Conservation (phyloP, 192 early-diverging fungal species). For the Coemansia sp. region DNA sequence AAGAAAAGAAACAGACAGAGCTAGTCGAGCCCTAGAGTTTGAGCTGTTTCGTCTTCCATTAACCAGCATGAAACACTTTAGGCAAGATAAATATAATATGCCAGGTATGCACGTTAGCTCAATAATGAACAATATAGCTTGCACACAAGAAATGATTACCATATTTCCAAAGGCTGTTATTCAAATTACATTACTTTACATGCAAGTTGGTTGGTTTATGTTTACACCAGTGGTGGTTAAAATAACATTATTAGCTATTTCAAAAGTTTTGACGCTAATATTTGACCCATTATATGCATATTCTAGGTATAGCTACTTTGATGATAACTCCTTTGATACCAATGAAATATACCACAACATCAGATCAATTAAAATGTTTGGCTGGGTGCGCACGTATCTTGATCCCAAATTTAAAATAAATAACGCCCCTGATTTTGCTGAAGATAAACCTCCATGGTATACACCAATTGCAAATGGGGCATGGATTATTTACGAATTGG, state of each 20-base stretch:
- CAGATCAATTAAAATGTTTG: too few species aligned
- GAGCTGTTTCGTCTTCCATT: constrained; percentile 36
- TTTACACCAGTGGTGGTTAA: neutral
- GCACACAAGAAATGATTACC: neutral
- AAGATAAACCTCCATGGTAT: neutral
- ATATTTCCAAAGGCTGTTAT: neutral
- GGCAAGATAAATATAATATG: neutral
- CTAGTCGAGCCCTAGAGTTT: constrained; percentile 14
- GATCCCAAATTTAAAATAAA: neutral
- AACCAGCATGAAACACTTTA: neutral
- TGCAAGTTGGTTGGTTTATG: neutral
- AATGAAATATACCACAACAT: neutral
- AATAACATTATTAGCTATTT: neutral
- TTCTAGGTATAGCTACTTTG: neutral
- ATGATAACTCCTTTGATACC: neutral
- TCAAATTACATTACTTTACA: neutral
- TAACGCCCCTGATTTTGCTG: neutral
- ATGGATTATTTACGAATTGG: neutral
- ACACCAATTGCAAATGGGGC: neutral
- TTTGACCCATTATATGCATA: neutral
- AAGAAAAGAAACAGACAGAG: constrained; percentile 5
- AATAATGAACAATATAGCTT: neutral
- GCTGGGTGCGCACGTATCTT: too few species aligned
- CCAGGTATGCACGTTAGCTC: neutral
- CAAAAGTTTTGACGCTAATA: neutral